These are phyloP conservation scores for Phalaenopsis equestris DNA, from an alignment of 106 monocot species.

Conservation along the genomic window DNA sequence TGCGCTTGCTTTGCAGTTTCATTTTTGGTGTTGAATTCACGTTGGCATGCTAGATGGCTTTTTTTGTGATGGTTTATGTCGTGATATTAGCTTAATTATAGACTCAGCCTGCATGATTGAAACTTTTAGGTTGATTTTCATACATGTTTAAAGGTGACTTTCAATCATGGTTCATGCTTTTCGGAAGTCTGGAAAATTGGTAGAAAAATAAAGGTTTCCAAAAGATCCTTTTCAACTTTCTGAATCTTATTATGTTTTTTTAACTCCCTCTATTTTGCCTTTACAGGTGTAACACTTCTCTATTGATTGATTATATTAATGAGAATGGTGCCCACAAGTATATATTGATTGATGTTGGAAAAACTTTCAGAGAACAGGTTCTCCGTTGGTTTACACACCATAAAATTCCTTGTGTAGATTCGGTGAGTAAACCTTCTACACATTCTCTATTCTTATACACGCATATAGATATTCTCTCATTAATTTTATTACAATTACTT, in stretches of 20 bases:
- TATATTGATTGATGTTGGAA: slow-evolving; percentile 91
- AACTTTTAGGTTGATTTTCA: background rate
- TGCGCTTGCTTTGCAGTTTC: too few relatives aligned
- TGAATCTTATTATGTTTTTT: background rate
- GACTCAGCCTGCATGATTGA: background rate
- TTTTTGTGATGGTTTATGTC: background rate
- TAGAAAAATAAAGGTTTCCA: background rate
- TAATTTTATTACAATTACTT: background rate
- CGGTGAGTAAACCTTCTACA: slow-evolving; percentile 36
- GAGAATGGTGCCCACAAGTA: slow-evolving; percentile 48
- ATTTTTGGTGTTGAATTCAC: too few relatives aligned
- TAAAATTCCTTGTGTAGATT: slow-evolving; percentile 84
- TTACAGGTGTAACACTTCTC: slow-evolving; percentile 83
- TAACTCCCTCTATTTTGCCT: background rate
- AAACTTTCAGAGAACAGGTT: slow-evolving; percentile 93
- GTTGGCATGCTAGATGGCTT: background rate
- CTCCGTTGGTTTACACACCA: slow-evolving; percentile 88
- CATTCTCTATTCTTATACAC: background rate
- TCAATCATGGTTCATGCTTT: background rate
- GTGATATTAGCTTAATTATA: background rate
- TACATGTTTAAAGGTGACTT: background rate
- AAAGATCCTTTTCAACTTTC: background rate
- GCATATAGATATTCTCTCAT: background rate
- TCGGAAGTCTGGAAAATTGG: background rate
- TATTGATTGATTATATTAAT: slow-evolving; percentile 81